A percentile compares a stretch with the other conserved stretches of the same genome.
Conservation (phyloP, 768 basidiomycete species). For the Pisolithus microcarpus region DNA sequence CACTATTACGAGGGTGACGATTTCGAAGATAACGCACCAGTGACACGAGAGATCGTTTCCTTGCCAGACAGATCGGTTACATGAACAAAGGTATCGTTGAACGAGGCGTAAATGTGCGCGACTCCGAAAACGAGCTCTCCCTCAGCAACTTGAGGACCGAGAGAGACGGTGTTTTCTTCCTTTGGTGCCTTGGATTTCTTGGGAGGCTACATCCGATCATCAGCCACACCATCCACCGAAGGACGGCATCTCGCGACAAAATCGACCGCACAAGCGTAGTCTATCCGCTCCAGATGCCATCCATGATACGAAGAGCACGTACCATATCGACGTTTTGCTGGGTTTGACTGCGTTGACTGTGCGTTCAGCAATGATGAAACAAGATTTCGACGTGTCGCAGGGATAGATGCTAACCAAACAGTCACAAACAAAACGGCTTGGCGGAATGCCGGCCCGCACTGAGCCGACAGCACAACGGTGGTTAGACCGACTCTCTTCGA, state of each 20-base stretch:
- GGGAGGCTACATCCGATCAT: slow-evolving; percentile 67
- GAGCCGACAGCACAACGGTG: too few relatives aligned
- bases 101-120: slow-evolving; percentile 97
- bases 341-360: slow-evolving; percentile 16
- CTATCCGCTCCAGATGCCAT: not conserved
- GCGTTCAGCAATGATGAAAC: not conserved
- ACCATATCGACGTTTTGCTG: slow-evolving; percentile 33
- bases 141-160: slow-evolving; percentile 93
- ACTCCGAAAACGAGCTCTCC: slow-evolving; percentile 97
- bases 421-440: slow-evolving; percentile 8
- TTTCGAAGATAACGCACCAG: slow-evolving; percentile 48
- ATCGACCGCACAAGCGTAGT: not conserved
- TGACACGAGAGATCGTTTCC: slow-evolving; percentile 98
- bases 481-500: too few relatives aligned
- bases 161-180: slow-evolving; percentile 80
- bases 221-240: slow-evolving; percentile 46
- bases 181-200: slow-evolving; percentile 74
- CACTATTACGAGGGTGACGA: not conserved
- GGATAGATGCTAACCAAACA: slow-evolving; percentile 10
- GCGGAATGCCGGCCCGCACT: not conserved
- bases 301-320: slow-evolving; percentile 12
- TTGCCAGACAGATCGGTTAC: slow-evolving; percentile 98
- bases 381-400: slow-evolving; percentile 6
- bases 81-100: slow-evolving; percentile 99
- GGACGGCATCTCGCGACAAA: not conserved